Evolutionary conservation across 1,284 basidiomycete genomes (phyloP).

Genomic region (Cryptococcus sp.): DNA sequence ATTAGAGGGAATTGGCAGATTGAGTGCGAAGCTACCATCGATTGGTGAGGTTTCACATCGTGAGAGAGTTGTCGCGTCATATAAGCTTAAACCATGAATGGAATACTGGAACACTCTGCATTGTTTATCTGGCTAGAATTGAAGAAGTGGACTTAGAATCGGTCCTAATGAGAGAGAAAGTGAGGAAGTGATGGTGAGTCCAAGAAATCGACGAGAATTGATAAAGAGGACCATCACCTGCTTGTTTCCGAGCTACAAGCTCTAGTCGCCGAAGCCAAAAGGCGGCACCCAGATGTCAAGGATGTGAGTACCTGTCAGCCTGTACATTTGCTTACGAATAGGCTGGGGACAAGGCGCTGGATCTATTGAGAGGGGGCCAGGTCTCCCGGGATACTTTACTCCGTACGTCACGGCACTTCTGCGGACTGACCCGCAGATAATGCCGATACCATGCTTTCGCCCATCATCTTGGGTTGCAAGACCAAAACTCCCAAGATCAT

Average conservation of each 20-base stretch:
- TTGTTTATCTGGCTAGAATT: too few relatives aligned
- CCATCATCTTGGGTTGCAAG: constrained; percentile 89
- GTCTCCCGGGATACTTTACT: constrained; percentile 46
- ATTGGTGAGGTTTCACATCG: neutral
- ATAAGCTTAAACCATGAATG: too few relatives aligned
- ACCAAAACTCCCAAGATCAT: constrained; percentile 93
- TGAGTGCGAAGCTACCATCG: neutral
- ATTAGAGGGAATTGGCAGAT: too few relatives aligned
- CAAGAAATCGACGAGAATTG: too few relatives aligned
- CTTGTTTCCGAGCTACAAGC: constrained; percentile 55
- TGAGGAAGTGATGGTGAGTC: too few relatives aligned
- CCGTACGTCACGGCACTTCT: constrained; percentile 11
- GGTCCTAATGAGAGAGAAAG: too few relatives aligned
- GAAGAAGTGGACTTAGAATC: too few relatives aligned
- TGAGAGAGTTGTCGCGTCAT: neutral
- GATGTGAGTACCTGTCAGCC: constrained; percentile 55
- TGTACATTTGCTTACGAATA: constrained; percentile 4
- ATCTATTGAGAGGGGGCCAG: constrained; percentile 68
- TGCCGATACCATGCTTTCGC: constrained; percentile 73
- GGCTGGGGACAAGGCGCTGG: constrained; percentile 77
- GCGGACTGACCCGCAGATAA: constrained; percentile 49
- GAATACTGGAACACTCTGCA: too few relatives aligned
- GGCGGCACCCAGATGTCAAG: constrained; percentile 75
- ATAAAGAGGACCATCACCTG: constrained; percentile 42
- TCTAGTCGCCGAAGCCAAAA: constrained; percentile 70